Evolutionary conservation across 345 rosid genomes (phyloP), one percentile per base, ranked within the genome.

Genomic region (Punica granatum): DNA sequence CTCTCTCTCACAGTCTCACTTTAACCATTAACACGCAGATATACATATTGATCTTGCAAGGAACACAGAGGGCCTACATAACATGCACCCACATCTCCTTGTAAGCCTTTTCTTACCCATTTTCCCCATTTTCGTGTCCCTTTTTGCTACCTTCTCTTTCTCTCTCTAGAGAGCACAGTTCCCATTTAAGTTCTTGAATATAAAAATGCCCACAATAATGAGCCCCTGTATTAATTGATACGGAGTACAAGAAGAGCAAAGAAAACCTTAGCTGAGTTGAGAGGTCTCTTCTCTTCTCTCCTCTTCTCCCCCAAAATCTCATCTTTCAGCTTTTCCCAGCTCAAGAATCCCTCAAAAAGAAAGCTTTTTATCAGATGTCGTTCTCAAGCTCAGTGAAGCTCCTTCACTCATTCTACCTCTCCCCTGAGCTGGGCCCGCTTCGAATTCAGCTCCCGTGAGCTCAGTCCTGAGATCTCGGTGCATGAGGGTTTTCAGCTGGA

Each of bases 31-130:
- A 37, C 41, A 37, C 41, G 41, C 41, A 37, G 41, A 37, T 5
- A 37, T 4, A 37, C 41, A 37, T 11, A 7, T 19, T 35, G 44
- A 60, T 60, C 28, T 62, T 62, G 49, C 12, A 39, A 63, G 66
- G 48, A 12, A 35, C 66, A 63, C 3, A 33, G 21, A 39, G 66
- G 66, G 18, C 66, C 66, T 63, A 63, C 66, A 63, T 63, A 63
- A 63, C 66, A 63, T 63, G 66, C 32, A 32, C 35, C 66, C 5
- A 36, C 46, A 35, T n/a, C 28, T 6, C 66, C 5, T 63, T 63
- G 43, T 8, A 63, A 42, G 19, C 66, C 32, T 39, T 37, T 42
- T 30, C 44, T 67, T 48, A 63, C 64, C 1, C 62, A 70, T 41
- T 46, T 71, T 74, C 62, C 67, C 69, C 23, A 23, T 36, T 49